phyloP scores from a whole-genome alignment of 257 asterid genomes.

The Plantago elongata region DNA sequence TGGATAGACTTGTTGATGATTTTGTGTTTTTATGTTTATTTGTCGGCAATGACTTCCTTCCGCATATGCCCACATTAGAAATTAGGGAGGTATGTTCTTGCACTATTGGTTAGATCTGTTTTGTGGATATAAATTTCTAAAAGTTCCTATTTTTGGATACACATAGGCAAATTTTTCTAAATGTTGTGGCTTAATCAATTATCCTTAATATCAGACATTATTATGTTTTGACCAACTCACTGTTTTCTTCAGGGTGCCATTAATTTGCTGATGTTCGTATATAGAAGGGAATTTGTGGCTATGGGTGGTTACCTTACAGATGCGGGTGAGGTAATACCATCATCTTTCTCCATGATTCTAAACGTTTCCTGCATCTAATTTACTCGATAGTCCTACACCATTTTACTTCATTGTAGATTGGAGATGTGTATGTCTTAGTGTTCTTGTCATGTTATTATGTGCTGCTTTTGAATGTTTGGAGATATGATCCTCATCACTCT shows the following conservation, averaged over 20 bases:
- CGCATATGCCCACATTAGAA: slow-evolving; percentile 96
- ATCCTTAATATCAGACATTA: slow-evolving; percentile 12
- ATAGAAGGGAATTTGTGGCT: slow-evolving; percentile 78
- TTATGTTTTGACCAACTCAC: slow-evolving; percentile 16
- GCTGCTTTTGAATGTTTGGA: not conserved
- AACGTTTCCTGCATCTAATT: no score
- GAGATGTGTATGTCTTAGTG: not conserved
- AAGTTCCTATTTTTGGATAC: slow-evolving; percentile 8
- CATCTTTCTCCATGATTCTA: slow-evolving; percentile 12
- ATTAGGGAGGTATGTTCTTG: slow-evolving; percentile 80
- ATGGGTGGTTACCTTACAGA: slow-evolving; percentile 99
- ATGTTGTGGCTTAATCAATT: slow-evolving; percentile 7
- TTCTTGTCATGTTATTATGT: slow-evolving; percentile 6
- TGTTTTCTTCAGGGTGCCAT: slow-evolving; percentile 75
- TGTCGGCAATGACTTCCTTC: slow-evolving; percentile 98
- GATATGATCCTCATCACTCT: not conserved
- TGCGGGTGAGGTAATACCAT: slow-evolving; percentile 91
- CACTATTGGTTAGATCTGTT: slow-evolving; percentile 8
- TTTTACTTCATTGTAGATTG: slow-evolving; percentile 7
- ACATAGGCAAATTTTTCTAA: slow-evolving; percentile 3
- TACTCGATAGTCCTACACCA: not conserved
- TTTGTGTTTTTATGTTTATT: slow-evolving; percentile 89
- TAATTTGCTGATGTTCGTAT: slow-evolving; percentile 75
- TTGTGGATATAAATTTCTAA: slow-evolving; percentile 11
- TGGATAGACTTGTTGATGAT: slow-evolving; percentile 95